These are phyloP conservation scores for Fusarium torulosum DNA, from an alignment of 2,329 filamentous ascomycete genomes.

Conservation along the genomic window DNA sequence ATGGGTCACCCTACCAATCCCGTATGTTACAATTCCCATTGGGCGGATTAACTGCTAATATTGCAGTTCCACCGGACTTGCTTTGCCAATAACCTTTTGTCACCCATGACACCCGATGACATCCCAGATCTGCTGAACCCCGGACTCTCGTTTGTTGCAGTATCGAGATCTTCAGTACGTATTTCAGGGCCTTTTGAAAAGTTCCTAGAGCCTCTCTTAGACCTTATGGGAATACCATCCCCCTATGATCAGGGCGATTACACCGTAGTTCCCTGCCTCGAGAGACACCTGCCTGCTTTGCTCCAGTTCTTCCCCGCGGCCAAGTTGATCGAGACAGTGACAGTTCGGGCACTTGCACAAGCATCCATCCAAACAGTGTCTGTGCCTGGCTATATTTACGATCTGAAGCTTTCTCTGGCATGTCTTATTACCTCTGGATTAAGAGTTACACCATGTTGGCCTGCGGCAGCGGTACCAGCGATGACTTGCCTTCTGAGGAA, in stretches of 20 bases:
- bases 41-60: rapidly evolving
- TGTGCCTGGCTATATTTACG: not conserved
- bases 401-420: not conserved
- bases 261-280: not conserved
- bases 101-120: not conserved
- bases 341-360: rapidly evolving
- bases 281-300: not conserved
- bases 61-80: not conserved
- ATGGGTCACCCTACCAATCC: not conserved
- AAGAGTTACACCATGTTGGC: no score
- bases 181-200: not conserved
- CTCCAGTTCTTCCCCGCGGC: not conserved
- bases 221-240: not conserved
- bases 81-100: not conserved
- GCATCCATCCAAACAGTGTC: not conserved
- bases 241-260: not conserved
- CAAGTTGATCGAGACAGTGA: not conserved
- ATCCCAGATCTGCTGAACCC: not conserved
- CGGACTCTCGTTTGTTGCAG: not conserved
- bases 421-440: not conserved
- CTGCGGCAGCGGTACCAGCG: not conserved
- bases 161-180: not conserved
- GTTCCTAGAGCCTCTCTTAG: not conserved
- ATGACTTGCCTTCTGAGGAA: not conserved
- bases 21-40: rapidly evolving